Evolutionary conservation across 495 filamentous ascomycete species (phyloP), one percentile per base, ranked within the genome.

Genomic region (Extremus antarcticus): DNA sequence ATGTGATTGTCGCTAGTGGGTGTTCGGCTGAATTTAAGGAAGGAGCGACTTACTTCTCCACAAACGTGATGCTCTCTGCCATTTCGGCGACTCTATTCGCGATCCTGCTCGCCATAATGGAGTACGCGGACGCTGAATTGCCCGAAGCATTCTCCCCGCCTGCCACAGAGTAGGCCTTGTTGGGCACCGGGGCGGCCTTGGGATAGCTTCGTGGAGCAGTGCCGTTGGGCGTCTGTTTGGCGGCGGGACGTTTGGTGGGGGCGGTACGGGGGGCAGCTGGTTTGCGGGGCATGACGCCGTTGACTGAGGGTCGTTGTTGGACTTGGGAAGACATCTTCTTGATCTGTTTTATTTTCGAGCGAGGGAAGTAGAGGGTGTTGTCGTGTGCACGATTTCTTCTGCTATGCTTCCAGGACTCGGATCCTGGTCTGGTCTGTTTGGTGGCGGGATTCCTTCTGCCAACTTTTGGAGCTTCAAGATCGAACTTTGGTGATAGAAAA

Each of bases 61-160:
- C 66, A 40, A 72, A 67, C 20, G 68, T 69, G 43, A 69, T 69
- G 60, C 68, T 72, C 62, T 72, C 69, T 11, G 69, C 69, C 64
- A 72, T 69, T 54, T 72, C 69, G 20, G 65, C 69, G 29, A 72
- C 67, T 41, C 69, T 59, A 58, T 70, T 72, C 15, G 66, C 66
- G 52, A 71, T 66, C 41, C 69, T 40, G 17, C 50, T 53, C 1
- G 67, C 67, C 69, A 71, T 71, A 53, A 71, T 66, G 22, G 58
- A 63, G 59, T 71, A 71, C 10, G 69, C 64, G 23, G 67, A 68
- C 11, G 59, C 22, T 15, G n/a, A 10, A 2, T 23, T 9, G 11
- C n/a, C 25, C 35, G 38, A 16, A 8, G 48, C 13, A 20, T 51
- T 43, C 29, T 58, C 50, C 10, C 49, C 58, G 38, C 59, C 59